Conservation (phyloP, 208 protist genomes). For the Crithidia expoeki region DNA sequence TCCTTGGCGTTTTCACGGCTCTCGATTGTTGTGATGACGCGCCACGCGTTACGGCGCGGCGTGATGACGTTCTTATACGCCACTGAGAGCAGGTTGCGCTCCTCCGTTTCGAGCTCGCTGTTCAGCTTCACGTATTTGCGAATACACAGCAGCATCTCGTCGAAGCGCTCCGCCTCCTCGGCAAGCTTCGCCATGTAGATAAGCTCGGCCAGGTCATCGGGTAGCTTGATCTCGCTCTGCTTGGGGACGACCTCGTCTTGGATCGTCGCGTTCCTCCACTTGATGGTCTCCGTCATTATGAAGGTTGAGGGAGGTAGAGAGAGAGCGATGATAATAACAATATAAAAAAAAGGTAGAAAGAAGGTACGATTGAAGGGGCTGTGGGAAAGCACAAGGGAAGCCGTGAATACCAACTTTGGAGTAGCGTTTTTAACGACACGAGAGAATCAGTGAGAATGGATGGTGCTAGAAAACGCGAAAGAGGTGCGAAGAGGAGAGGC, state of each 20-base stretch:
- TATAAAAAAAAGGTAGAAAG: slow-evolving; percentile 12
- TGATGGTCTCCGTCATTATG: slow-evolving; percentile 77
- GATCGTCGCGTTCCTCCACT: slow-evolving; percentile 83
- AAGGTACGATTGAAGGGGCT: too few relatives aligned
- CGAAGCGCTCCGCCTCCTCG: slow-evolving; percentile 98
- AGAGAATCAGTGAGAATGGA: too few relatives aligned
- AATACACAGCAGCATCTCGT: slow-evolving; percentile 99
- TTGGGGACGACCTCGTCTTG: slow-evolving; percentile 83
- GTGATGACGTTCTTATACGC: slow-evolving; percentile 99
- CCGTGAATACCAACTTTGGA: too few relatives aligned
- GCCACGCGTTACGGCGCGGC: slow-evolving; percentile 97
- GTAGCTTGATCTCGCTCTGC: slow-evolving; percentile 76
- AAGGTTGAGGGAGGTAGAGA: slow-evolving; percentile 8
- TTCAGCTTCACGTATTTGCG: slow-evolving; percentile 96
- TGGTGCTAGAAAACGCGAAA: too few relatives aligned
- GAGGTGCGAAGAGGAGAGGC: too few relatives aligned
- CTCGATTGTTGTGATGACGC: slow-evolving; percentile 98
- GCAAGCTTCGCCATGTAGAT: slow-evolving; percentile 98
- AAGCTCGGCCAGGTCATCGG: slow-evolving; percentile 82
- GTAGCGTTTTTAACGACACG: too few relatives aligned
- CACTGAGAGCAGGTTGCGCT: slow-evolving; percentile 99
- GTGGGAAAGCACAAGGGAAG: too few relatives aligned
- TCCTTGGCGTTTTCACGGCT: slow-evolving; percentile 94
- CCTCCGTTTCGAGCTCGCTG: slow-evolving; percentile 98
- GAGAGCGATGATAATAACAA: not conserved